Evolutionary conservation across 176 grass and related monocot genomes (phyloP), one percentile per base, ranked within the genome.

Genomic region (Cocos nucifera): DNA sequence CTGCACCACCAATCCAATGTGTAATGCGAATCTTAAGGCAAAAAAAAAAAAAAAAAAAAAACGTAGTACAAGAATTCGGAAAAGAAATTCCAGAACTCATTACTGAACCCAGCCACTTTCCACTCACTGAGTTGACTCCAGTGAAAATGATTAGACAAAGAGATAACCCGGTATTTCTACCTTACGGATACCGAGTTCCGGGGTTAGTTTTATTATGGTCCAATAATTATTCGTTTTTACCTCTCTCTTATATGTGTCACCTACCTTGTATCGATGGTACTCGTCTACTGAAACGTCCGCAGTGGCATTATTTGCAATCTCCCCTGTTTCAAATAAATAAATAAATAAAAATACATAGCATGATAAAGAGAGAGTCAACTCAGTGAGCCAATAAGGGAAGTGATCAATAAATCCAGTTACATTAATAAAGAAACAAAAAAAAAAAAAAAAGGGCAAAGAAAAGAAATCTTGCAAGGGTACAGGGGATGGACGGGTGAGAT

Each of bases 201-300:
- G n/a, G n/a, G n/a, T n/a, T n/a, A n/a, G n/a, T n/a, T n/a, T n/a
- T n/a, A n/a, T n/a, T n/a, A n/a, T n/a, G n/a, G n/a, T n/a, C n/a
- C n/a, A n/a, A n/a, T n/a, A n/a, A n/a, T n/a, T n/a, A n/a, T n/a
- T n/a, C n/a, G n/a, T n/a, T n/a, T n/a, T n/a, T n/a, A n/a, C n/a
- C n/a, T n/a, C n/a, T n/a, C n/a, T n/a, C n/a, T n/a, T n/a, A n/a
- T n/a, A n/a, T n/a, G n/a, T n/a, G n/a, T n/a, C n/a, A n/a, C n/a
- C n/a, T n/a, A 89, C 85, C 85, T 83, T 83, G 21, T 95, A 89
- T 15, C 66, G 56, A 68, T 95, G 90, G 23, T 95, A 89, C 54
- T 95, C 85, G 15, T 95, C 90, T 17, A 81, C 79, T 22, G 90
- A 67, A 48, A 86, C 63, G 32, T 89, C 90, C 21, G 82, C 86